A percentile compares a stretch with the other conserved stretches of the same genome.
Conservation (phyloP, 2,329 filamentous ascomycete genomes). For the Pseudodiploospora longispora region DNA sequence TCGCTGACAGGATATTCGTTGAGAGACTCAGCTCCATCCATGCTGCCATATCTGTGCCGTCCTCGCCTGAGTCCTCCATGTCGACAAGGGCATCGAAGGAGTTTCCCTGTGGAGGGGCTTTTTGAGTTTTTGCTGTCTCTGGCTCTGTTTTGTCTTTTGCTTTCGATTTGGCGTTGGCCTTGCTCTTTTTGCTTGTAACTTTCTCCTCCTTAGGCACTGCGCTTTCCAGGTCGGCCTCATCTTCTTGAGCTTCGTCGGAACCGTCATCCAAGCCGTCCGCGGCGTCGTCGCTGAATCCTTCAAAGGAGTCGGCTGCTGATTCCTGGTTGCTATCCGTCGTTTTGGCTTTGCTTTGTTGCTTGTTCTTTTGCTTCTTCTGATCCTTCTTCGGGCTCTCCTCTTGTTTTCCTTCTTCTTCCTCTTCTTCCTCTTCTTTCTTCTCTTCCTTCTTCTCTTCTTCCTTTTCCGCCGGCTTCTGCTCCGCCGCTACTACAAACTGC, state of each 20-base stretch:
- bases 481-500: conserved; percentile 41
- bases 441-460: conserved; percentile 10
- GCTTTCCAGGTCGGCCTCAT: conserved; percentile 22
- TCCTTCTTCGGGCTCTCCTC: conserved; percentile 8
- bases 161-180: conserved; percentile 19
- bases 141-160: conserved; percentile 23
- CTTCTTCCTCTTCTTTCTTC: not conserved
- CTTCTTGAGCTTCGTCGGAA: conserved; percentile 23
- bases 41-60: conserved; percentile 59
- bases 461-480: conserved; percentile 9
- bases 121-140: conserved; percentile 24
- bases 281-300: conserved; percentile 52
- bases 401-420: conserved; percentile 1
- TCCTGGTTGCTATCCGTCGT: conserved; percentile 13
- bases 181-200: conserved; percentile 18
- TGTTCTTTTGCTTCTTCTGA: conserved; percentile 8
- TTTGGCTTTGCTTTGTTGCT: conserved; percentile 10
- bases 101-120: conserved; percentile 33
- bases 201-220: conserved; percentile 20
- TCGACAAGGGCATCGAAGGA: conserved; percentile 47
- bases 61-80: conserved; percentile 43
- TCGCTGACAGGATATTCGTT: conserved; percentile 58
- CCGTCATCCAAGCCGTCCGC: conserved; percentile 24
- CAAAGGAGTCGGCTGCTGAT: conserved; percentile 48
- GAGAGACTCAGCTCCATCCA: conserved; percentile 74